phyloP scores from a whole-genome alignment of 1,139 yeast species.

The Hyphopichia pseudoburtonii region DNA sequence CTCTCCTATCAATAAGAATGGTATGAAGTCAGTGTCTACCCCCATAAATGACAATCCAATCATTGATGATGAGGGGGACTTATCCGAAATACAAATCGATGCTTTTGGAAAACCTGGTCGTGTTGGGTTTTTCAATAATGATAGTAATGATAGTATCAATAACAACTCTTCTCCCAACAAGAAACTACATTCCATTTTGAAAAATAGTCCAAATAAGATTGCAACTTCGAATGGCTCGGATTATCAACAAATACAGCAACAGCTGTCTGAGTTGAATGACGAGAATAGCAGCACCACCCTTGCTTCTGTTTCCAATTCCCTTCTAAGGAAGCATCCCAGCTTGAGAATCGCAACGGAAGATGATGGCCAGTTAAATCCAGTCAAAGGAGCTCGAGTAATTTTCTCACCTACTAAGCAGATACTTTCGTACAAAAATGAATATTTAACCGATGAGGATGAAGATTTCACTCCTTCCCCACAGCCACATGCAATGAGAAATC shows the following conservation, averaged over 20 bases:
- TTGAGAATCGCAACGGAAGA: constrained; percentile 26
- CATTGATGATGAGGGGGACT: constrained; percentile 2
- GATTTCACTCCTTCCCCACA: not conserved
- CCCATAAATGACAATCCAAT: constrained; percentile 8
- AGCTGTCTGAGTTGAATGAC: not conserved
- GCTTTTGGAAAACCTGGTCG: constrained; percentile 9
- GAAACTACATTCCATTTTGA: constrained; percentile 8
- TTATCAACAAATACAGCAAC: too few relatives aligned
- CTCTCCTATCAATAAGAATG: constrained; percentile 12
- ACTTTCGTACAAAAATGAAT: constrained; percentile 17
- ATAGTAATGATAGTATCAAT: constrained; percentile 1
- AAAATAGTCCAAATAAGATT: constrained; percentile 6
- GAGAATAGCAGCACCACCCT: not conserved
- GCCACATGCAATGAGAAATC: not conserved
- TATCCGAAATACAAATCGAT: constrained; percentile 4
- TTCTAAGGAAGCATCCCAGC: constrained; percentile 33
- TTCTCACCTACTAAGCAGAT: constrained; percentile 42
- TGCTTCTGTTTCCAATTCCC: constrained; percentile 11
- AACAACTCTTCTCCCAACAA: not conserved
- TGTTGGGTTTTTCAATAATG: not conserved
- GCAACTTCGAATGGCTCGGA: not conserved
- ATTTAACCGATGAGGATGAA: constrained; percentile 13
- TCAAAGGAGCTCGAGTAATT: constrained; percentile 42
- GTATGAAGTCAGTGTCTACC: constrained; percentile 14
- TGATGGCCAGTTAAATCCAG: constrained; percentile 35